Conservation (phyloP, 495 filamentous ascomycete species). For the Penicillium canescens region DNA sequence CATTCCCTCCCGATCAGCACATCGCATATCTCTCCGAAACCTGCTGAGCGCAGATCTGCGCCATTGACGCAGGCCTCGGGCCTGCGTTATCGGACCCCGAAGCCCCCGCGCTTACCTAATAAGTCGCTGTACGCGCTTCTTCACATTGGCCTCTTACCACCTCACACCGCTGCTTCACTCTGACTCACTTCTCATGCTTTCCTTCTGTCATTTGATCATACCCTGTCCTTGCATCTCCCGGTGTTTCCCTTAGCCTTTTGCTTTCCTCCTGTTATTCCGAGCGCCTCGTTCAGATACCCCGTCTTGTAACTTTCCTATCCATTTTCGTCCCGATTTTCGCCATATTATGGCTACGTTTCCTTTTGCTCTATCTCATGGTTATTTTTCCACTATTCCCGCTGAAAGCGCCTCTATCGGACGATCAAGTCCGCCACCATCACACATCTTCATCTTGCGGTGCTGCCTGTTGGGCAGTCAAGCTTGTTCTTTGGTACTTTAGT, state of each 20-base stretch:
- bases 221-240: conserved; percentile 21
- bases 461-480: neutral
- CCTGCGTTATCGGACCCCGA: conserved; percentile 2
- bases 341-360: neutral
- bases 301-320: conserved; percentile 21
- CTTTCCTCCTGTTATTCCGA: conserved; percentile 5
- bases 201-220: conserved; percentile 13
- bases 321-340: conserved; percentile 22
- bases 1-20: neutral
- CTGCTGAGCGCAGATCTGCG: neutral
- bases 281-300: conserved; percentile 22
- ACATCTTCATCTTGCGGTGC: neutral
- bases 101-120: conserved; percentile 34
- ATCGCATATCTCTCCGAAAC: neutral
- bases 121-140: conserved; percentile 27
- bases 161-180: conserved; percentile 25
- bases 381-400: neutral
- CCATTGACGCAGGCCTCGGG: too few species aligned
- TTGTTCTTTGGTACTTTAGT: neutral
- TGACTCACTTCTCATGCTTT: conserved; percentile 22
- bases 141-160: neutral
- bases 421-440: neutral
- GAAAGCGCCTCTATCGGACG: too few species aligned
- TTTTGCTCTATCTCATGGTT: neutral
- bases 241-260: conserved; percentile 17